Evolutionary conservation across 257 asterid species (phyloP).

Genomic region (Rehmannia glutinosa): DNA sequence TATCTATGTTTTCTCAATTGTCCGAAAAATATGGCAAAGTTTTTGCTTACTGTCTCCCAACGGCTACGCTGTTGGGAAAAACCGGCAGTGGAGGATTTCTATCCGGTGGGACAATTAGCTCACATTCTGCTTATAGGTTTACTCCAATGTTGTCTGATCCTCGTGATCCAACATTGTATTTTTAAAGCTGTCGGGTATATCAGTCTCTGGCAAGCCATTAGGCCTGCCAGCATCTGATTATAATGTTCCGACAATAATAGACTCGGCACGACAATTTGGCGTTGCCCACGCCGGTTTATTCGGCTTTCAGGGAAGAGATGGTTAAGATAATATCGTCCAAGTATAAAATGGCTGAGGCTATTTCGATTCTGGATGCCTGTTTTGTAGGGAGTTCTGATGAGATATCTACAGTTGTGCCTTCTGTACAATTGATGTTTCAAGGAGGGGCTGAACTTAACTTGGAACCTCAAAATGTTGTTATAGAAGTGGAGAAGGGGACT

Average conservation of each 20-base stretch:
- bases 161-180: conserved; percentile 38
- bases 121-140: conserved; percentile 31
- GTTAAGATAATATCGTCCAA: conserved; percentile 36
- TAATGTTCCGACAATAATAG: conserved; percentile 42
- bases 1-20: conserved; percentile 45
- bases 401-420: conserved; percentile 29
- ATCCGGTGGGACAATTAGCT: conserved; percentile 32
- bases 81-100: conserved; percentile 45
- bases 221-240: conserved; percentile 27
- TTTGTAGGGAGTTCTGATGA: conserved; percentile 30
- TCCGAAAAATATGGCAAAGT: conserved; percentile 37
- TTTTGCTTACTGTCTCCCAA: conserved; percentile 52
- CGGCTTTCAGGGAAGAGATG: conserved; percentile 31
- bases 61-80: conserved; percentile 29
- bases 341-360: conserved; percentile 14
- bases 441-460: conserved; percentile 45
- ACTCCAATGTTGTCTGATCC: conserved; percentile 50
- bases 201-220: conserved; percentile 30
- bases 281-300: conserved; percentile 35
- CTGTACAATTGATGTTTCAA: conserved; percentile 30
- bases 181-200: conserved; percentile 28
- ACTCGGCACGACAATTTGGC: conserved; percentile 48
- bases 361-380: conserved; percentile 47
- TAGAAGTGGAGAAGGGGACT: conserved; percentile 50
- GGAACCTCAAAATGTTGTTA: conserved; percentile 26